phyloP scores from a whole-genome alignment of 129 eudicot genomes.

The Ambrosia trifida region DNA sequence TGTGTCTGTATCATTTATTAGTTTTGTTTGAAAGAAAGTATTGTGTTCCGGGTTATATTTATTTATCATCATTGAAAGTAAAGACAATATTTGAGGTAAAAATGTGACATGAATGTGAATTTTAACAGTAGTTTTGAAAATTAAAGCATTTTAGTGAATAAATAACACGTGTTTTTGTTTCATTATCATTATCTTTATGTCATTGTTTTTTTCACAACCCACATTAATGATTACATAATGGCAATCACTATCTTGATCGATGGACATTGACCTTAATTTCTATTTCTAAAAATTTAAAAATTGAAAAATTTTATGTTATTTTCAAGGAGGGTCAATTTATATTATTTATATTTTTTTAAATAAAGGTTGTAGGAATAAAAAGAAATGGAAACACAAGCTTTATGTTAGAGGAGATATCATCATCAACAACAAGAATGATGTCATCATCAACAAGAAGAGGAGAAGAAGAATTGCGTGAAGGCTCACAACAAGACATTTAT shows the following conservation, averaged over 20 bases:
- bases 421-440: conserved; percentile 15
- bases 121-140: neutral
- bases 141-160: neutral
- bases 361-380: conserved; percentile 78
- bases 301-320: neutral
- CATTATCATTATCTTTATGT: neutral
- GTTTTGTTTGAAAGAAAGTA: too few species aligned
- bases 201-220: conserved; percentile 18
- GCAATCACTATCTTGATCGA: conserved; percentile 27
- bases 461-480: conserved; percentile 71
- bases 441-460: conserved; percentile 44
- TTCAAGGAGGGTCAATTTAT: neutral
- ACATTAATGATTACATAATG: conserved; percentile 37
- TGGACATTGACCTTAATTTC: neutral
- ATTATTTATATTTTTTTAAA: conserved; percentile 12
- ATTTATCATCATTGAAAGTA: neutral
- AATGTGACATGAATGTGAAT: neutral
- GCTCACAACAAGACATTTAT: conserved; percentile 79
- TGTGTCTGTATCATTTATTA: too few species aligned
- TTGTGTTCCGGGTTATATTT: neutral
- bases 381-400: conserved; percentile 87
- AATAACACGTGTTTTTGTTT: neutral
- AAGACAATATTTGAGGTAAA: neutral
- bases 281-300: too few species aligned
- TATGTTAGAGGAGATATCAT: conserved; percentile 46